Evolutionary conservation across 805 yeast species (phyloP).

Genomic region (Schizosaccharomyces japonicus): DNA sequence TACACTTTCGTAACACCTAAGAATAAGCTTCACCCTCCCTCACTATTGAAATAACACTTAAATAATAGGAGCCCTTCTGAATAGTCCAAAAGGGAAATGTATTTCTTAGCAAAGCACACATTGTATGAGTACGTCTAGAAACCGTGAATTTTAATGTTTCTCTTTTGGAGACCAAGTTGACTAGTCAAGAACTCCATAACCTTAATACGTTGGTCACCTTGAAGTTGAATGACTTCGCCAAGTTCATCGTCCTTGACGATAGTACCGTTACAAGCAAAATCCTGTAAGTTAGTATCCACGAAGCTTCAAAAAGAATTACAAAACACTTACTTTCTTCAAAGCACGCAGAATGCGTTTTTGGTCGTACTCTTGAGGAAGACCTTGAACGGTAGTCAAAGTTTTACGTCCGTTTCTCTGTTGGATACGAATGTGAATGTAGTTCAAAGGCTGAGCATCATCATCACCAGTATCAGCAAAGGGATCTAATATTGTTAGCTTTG

Average conservation of each 20-base stretch:
- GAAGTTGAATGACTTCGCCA: slow-evolving; percentile 92
- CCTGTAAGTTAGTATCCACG: too few relatives aligned
- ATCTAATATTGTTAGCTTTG: slow-evolving; percentile 20
- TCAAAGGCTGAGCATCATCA: slow-evolving; percentile 84
- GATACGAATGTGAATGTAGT: slow-evolving; percentile 83
- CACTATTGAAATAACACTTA: too few relatives aligned
- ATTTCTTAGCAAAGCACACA: background rate
- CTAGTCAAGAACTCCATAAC: slow-evolving; percentile 77
- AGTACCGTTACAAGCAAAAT: slow-evolving; percentile 96
- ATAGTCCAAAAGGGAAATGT: too few relatives aligned
- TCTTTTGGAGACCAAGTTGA: slow-evolving; percentile 75
- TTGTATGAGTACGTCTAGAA: slow-evolving; percentile 26
- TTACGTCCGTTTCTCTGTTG: slow-evolving; percentile 99
- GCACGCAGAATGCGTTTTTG: slow-evolving; percentile 80
- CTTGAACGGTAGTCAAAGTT: slow-evolving; percentile 94
- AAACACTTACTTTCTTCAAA: too few relatives aligned
- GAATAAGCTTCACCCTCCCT: too few relatives aligned
- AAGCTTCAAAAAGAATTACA: too few relatives aligned
- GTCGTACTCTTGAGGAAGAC: slow-evolving; percentile 86
- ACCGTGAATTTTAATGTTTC: slow-evolving; percentile 94
- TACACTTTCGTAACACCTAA: too few relatives aligned
- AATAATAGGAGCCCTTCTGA: too few relatives aligned
- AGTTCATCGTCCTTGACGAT: slow-evolving; percentile 87
- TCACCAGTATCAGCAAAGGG: slow-evolving; percentile 99
- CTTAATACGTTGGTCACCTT: slow-evolving; percentile 96